Evolutionary conservation across 202 grass and related monocot genomes (phyloP).

Genomic region (Musa balbisiana): DNA sequence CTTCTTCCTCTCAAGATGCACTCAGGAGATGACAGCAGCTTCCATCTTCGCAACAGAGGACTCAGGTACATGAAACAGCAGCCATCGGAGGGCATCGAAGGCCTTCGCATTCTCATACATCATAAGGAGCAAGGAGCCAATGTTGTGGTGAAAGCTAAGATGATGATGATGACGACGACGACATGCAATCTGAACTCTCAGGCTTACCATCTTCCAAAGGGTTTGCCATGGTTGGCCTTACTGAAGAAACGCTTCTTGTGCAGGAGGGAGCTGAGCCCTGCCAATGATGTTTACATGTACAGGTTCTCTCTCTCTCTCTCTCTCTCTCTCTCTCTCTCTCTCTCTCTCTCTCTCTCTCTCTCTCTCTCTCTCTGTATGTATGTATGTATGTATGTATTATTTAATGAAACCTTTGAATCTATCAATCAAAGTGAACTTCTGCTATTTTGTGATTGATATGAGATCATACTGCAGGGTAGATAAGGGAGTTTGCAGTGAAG

Average conservation of each 20-base stretch:
- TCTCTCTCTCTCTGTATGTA: too few relatives aligned
- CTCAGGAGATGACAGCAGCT: background rate
- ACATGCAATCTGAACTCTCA: background rate
- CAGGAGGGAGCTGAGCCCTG: too few relatives aligned
- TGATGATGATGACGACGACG: background rate
- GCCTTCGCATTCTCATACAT: background rate
- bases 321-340: slow-evolving; percentile 1
- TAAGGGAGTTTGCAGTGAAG: too few relatives aligned
- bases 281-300: too few relatives aligned
- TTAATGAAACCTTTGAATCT: too few relatives aligned
- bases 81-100: background rate
- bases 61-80: background rate
- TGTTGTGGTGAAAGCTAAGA: background rate
- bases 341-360: too few relatives aligned
- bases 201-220: background rate
- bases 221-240: too few relatives aligned
- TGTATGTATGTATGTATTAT: background rate
- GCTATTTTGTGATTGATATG: too few relatives aligned
- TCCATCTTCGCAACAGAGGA: background rate
- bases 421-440: too few relatives aligned
- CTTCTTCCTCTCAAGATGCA: background rate
- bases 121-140: background rate
- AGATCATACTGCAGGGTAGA: too few relatives aligned
- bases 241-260: too few relatives aligned
- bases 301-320: slow-evolving; percentile 2